Conservation (phyloP, 306 rosid genomes). For the Begonia loranthoides region DNA sequence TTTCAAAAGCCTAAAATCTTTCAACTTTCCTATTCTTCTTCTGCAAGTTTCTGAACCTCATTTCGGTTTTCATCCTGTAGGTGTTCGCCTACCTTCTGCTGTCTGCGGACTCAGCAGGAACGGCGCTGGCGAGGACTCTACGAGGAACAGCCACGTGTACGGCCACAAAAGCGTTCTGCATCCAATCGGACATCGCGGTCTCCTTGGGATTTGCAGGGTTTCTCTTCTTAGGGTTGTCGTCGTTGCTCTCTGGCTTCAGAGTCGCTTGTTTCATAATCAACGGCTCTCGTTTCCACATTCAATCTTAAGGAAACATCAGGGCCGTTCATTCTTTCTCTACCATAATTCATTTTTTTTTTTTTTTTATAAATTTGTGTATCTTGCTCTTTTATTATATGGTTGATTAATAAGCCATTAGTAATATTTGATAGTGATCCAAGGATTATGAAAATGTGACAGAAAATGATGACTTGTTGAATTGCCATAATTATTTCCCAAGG, state of each 20-base stretch:
- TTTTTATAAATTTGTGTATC: too few relatives aligned
- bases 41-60: not conserved
- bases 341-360: too few relatives aligned
- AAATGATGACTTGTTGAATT: too few relatives aligned
- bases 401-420: too few relatives aligned
- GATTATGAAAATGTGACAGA: too few relatives aligned
- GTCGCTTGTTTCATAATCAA: conserved; percentile 69
- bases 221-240: conserved; percentile 71
- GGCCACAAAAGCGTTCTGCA: conserved; percentile 49
- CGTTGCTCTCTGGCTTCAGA: conserved; percentile 74
- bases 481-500: too few relatives aligned
- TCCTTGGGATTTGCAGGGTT: conserved; percentile 70
- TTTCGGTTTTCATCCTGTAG: conserved; percentile 27
- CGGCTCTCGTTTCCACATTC: conserved; percentile 86
- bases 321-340: too few relatives aligned
- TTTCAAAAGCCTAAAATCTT: conserved; percentile 11
- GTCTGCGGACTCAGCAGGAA: conserved; percentile 89
- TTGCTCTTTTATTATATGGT: too few relatives aligned
- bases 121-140: conserved; percentile 45
- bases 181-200: conserved; percentile 60
- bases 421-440: too few relatives aligned
- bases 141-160: conserved; percentile 51
- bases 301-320: not conserved
- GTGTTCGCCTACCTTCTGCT: conserved; percentile 76
- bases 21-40: not conserved